Evolutionary conservation across 2,329 filamentous ascomycete species (phyloP).

Genomic region (Fusarium luffae): DNA sequence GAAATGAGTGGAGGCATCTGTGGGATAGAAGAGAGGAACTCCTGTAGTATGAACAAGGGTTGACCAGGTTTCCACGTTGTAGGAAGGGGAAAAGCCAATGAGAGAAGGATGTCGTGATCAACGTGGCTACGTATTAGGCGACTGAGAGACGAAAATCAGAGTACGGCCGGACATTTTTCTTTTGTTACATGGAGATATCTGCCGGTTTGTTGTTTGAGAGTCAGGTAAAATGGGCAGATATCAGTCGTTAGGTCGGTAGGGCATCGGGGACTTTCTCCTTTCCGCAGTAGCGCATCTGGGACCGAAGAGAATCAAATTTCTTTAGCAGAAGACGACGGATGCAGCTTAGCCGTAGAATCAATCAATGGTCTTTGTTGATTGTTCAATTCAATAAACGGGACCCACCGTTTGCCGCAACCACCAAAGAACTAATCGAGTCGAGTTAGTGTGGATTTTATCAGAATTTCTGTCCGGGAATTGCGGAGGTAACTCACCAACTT

Average conservation of each 20-base stretch:
- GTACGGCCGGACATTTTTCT: not conserved
- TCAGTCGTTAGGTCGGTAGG: not conserved
- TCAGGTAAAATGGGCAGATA: not conserved
- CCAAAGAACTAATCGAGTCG: conserved; percentile 18
- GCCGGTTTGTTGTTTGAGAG: not conserved
- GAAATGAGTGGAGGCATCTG: conserved; percentile 37
- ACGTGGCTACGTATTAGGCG: not conserved
- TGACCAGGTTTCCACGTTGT: conserved; percentile 14
- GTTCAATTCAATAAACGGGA: not conserved
- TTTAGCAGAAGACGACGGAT: conserved; percentile 36
- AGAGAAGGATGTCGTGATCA: not conserved
- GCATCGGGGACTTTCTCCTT: conserved; percentile 7
- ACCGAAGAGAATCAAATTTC: conserved; percentile 7
- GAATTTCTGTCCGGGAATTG: not conserved
- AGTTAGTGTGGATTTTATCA: conserved; percentile 1
- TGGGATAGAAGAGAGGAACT: conserved; percentile 26
- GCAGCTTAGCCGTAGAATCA: conserved; percentile 29
- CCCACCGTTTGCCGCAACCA: conserved; percentile 29
- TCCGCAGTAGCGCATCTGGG: conserved; percentile 12
- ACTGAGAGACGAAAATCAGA: conserved; percentile 1
- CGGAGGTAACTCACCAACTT: not conserved
- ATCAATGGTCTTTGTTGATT: not conserved
- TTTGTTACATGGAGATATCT: not conserved
- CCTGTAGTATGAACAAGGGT: conserved; percentile 26
- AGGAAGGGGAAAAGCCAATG: conserved; percentile 14